Conservation (phyloP, 345 rosid genomes). For the Camelina laxa region DNA sequence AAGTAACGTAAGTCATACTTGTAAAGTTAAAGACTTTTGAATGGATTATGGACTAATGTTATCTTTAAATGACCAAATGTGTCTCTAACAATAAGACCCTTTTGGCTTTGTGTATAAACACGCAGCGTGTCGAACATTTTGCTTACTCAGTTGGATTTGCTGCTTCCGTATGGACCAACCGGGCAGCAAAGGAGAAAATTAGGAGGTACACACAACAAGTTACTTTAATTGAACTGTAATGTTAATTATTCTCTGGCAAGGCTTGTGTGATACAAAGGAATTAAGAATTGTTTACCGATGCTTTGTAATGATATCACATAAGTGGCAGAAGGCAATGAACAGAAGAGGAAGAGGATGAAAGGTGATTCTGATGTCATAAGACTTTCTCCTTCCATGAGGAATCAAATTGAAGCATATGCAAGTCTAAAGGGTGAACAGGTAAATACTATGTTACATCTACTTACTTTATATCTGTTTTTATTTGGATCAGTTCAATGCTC, state of each 20-base stretch:
- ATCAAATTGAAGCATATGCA: constrained; percentile 69
- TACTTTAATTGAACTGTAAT: neutral
- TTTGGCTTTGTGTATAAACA: neutral
- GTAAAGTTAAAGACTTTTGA: neutral
- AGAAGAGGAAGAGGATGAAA: constrained; percentile 77
- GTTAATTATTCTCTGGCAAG: constrained; percentile 3
- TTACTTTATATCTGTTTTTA: neutral
- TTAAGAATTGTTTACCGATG: neutral
- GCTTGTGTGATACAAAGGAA: neutral
- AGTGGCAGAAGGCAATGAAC: constrained; percentile 72
- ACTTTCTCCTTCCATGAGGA: constrained; percentile 63
- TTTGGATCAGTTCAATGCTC: neutral
- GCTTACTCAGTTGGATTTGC: constrained; percentile 66
- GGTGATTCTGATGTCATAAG: constrained; percentile 69
- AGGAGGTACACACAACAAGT: constrained; percentile 58
- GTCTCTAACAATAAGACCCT: neutral
- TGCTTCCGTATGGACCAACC: constrained; percentile 64
- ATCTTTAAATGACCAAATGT: neutral
- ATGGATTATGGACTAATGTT: neutral
- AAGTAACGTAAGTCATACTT: constrained; percentile 59
- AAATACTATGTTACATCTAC: neutral
- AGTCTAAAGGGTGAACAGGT: constrained; percentile 89
- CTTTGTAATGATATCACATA: constrained; percentile 32
- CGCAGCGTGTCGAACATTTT: constrained; percentile 59
- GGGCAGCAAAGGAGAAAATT: constrained; percentile 71